Base-by-base conservation (phyloP, 1,139 yeast species). In the Lipomyces yarrowii region DNA sequence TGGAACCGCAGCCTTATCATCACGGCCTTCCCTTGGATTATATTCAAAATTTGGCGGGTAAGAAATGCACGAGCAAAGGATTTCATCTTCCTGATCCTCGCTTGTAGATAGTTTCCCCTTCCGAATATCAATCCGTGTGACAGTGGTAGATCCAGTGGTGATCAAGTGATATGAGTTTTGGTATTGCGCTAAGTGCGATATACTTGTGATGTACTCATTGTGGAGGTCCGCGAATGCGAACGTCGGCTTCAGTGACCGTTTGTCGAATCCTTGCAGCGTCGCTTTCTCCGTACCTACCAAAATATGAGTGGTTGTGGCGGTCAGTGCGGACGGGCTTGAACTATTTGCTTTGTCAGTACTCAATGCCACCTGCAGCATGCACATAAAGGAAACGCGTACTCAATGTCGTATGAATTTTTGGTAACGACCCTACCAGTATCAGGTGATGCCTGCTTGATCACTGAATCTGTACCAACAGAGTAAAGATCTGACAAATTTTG, bases 61-160 rank as follows among this genome's bases (percentile, higher is more conserved):
- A 11, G 63, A 54, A 6, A 65, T 56, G 48, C 91, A 82, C 76
- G 92, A 89, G 60, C 94, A 83, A 61, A 93, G 78, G 42, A 94
- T 80, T 75, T 94, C 99, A 74, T 94, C 98, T 71, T 90, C 97
- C 78, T 94, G 99, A 74, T 92, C 94, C 71, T 92, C 98, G 67
- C 86, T 87, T 15, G 55, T 56, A 0, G 85, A 80, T 3, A 86
- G 74, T 0, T 87, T 76, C 15, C 88, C 89, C 72, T 90, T 90
- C 63, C 97, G 81, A 3, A 89, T 82, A 76, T 94, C 98, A 73
- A 93, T 83, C 67, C 89, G 90, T 0, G 91, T 84, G 59, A 94
- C 80, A 0, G 96, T 89, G 1, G 97, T 90, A 15, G 94, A 88
- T 0, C 98, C 98, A 32, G 90, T 81, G 0, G 96, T 86, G 56